These are phyloP conservation scores for Epichloe brachyelytri DNA, from an alignment of 2,329 filamentous ascomycete genomes.

Conservation along the genomic window DNA sequence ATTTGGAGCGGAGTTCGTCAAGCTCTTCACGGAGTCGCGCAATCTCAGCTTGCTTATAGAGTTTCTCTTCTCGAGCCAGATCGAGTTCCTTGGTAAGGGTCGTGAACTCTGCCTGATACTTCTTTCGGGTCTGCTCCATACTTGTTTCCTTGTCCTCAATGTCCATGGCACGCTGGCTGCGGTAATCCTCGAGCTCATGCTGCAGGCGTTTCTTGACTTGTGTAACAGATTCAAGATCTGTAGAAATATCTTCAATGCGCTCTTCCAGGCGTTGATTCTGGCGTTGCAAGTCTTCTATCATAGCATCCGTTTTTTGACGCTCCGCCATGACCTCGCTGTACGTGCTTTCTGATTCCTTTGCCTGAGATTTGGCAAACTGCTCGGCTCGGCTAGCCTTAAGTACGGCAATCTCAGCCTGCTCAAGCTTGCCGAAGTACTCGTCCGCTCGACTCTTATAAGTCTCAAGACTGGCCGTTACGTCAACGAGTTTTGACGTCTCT, in stretches of 20 bases:
- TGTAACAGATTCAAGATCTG: slow-evolving; percentile 71
- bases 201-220: slow-evolving; percentile 91
- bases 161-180: slow-evolving; percentile 86
- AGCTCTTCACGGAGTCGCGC: slow-evolving; percentile 85
- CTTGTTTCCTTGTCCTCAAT: slow-evolving; percentile 93
- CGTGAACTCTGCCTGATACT: slow-evolving; percentile 89
- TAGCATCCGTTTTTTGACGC: slow-evolving; percentile 75
- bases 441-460: slow-evolving; percentile 88
- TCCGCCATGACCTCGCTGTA: slow-evolving; percentile 86
- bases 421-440: slow-evolving; percentile 93
- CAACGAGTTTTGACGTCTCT: slow-evolving; percentile 71
- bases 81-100: slow-evolving; percentile 86
- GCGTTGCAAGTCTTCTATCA: slow-evolving; percentile 79
- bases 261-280: slow-evolving; percentile 85
- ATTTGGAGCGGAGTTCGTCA: slow-evolving; percentile 87
- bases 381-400: slow-evolving; percentile 85
- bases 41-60: slow-evolving; percentile 77
- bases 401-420: slow-evolving; percentile 91
- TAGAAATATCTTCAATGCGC: slow-evolving; percentile 79
- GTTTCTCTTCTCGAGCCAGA: slow-evolving; percentile 78
- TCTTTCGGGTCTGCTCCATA: slow-evolving; percentile 93
- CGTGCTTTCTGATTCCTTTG: slow-evolving; percentile 80
- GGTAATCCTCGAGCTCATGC: slow-evolving; percentile 94
- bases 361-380: slow-evolving; percentile 84
- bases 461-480: slow-evolving; percentile 71